Base-by-base conservation (phyloP, 2,329 filamentous ascomycete species). In the Clarireedia hainanense region DNA sequence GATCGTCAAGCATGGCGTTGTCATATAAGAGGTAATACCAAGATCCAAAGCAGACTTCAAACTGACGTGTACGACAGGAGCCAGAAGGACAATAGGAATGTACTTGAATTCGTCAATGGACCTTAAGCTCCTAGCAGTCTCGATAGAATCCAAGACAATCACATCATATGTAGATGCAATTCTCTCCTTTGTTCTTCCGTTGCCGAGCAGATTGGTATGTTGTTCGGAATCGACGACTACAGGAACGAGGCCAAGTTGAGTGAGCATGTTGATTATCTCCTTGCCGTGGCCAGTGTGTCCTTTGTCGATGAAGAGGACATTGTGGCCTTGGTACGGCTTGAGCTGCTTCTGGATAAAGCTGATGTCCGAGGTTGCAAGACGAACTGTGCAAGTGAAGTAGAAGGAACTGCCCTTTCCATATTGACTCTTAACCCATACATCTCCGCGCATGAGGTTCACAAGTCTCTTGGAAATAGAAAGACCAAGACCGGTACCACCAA, bases 11-110 rank as follows among this genome's bases (percentile, higher is more conserved):
- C 94, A 97, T 7, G 94, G 94, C 15, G 91, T 96, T 2, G 94
- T 97, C 91, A 97, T 96, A 72, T 96, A 97, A 50, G 91, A 96
- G n/a, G 91, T 95, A 64, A 99, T 96, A 60, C 94, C 92, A 61
- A 97, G 80, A 70, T 97, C 94, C 58, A 97, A 76, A 57, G 92
- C 94, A 3, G 90, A 94, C 75, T 96, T 96, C 64, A 99, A 79
- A 70, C 85, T 95, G 63, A 97, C 90, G 59, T 91, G 89, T 12
- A 97, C 91, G 37, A 90, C 78, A 0, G 92, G 91, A 46, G 91
- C 94, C 47, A 97, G 75, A 59, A 97, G 81, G 45, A 99, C 92
- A 62, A 99, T 91, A 2, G 94, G 94, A 47, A 96, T 90, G 69
- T 96, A 97, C 75, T 96, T 96, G 79, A 96, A 96, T 69, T 95